Evolutionary conservation across 768 basidiomycete species (phyloP).

Genomic region (Neoboletus subvelutipes): DNA sequence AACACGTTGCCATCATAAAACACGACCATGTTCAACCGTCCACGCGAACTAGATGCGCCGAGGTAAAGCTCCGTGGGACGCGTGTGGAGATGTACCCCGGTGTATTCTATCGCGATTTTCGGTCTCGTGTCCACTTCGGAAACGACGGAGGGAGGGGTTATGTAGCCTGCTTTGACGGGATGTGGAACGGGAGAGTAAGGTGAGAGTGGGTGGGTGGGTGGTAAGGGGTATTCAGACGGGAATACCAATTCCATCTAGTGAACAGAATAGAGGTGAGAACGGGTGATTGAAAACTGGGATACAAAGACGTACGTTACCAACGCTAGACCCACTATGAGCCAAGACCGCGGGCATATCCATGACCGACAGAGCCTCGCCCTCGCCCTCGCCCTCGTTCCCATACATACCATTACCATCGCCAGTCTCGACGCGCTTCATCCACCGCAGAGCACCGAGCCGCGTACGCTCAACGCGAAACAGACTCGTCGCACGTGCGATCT

Average conservation of each 20-base stretch:
- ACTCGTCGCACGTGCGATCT: conserved; percentile 30
- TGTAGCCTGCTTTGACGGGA: conserved; percentile 11
- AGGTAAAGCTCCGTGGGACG: conserved; percentile 47
- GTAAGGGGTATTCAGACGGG: conserved; percentile 39
- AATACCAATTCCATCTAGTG: conserved; percentile 35
- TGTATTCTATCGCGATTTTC: conserved; percentile 11
- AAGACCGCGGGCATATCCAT: conserved; percentile 3
- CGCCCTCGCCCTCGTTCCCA: too few relatives aligned
- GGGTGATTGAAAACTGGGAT: neutral
- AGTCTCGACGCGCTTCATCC: conserved; percentile 18
- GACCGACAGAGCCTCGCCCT: conserved; percentile 3
- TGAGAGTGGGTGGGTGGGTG: conserved; percentile 23
- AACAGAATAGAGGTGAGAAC: neutral
- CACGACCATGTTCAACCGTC: conserved; percentile 34
- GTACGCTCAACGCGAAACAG: conserved; percentile 7
- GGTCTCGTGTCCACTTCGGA: neutral
- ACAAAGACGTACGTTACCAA: conserved; percentile 30
- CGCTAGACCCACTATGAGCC: conserved; percentile 17
- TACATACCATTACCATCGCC: neutral
- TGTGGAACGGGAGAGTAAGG: conserved; percentile 20
- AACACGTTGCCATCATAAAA: conserved; percentile 50
- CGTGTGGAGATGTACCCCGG: conserved; percentile 33
- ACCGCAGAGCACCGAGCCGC: conserved; percentile 18
- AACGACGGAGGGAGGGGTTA: neutral
- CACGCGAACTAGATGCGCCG: conserved; percentile 36